Conservation (phyloP, 2,329 filamentous ascomycete genomes). For the Zymoseptoria pseudotritici region DNA sequence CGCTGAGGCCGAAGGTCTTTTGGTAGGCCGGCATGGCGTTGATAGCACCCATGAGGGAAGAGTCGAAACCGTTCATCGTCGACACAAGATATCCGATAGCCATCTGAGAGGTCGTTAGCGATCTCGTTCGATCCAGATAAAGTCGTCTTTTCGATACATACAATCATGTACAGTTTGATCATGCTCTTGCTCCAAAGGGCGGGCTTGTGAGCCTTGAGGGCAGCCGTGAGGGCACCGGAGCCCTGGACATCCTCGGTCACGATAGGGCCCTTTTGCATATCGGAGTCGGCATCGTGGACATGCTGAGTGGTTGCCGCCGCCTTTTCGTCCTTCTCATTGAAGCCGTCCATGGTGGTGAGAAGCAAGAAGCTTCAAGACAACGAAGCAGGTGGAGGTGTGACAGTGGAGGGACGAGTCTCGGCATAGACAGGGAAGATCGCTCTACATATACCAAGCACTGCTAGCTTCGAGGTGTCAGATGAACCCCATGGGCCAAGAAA, state of each 20-base stretch:
- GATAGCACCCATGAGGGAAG: slow-evolving; percentile 41
- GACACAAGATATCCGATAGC: slow-evolving; percentile 18
- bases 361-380: not conserved
- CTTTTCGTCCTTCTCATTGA: slow-evolving; percentile 38
- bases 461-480: not conserved
- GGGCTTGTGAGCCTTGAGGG: slow-evolving; percentile 17
- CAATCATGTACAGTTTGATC: slow-evolving; percentile 20
- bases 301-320: slow-evolving; percentile 9
- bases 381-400: not conserved
- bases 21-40: slow-evolving; percentile 49
- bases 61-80: slow-evolving; percentile 25
- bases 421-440: not conserved
- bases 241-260: slow-evolving; percentile 17
- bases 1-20: slow-evolving; percentile 41
- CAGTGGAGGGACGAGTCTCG: not conserved
- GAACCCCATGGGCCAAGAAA: not conserved
- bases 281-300: slow-evolving; percentile 13
- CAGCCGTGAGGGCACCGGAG: slow-evolving; percentile 19
- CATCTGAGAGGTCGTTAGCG: slow-evolving; percentile 3
- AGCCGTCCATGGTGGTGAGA: slow-evolving; percentile 34
- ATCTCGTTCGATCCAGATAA: not conserved
- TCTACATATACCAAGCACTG: not conserved
- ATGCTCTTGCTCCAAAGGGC: slow-evolving; percentile 17
- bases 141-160: not conserved
- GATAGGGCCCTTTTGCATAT: slow-evolving; percentile 10